Evolutionary conservation across 495 filamentous ascomycete genomes (phyloP), one percentile per base, ranked within the genome.

Genomic region (Xylaria palmicola): DNA sequence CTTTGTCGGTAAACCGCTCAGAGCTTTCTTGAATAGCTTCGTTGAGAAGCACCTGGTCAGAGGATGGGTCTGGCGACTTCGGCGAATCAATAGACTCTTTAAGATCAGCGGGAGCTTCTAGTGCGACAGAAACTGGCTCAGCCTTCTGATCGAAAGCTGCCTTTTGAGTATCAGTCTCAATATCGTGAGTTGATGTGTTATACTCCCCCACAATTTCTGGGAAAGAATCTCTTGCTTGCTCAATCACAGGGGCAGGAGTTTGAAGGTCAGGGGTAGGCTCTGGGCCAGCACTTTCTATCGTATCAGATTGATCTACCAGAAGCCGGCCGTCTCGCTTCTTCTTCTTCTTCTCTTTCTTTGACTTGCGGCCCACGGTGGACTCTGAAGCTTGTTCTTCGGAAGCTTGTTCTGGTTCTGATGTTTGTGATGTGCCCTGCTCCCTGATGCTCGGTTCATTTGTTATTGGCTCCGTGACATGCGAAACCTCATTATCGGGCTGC

Each of bases 291-390:
- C 12, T 39, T 59, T 51, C 30, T 13, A n/a, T 50, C 32, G 32
- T 19, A 34, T 43, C 49, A 32, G 13, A 34, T 34, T 41, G 19
- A 22, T 52, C 43, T 0, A 12, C 27, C 5, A 59, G 2, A 44
- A 57, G 13, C 10, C 63, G 62, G 55, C 54, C 63, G 37, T 62
- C 62, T 45, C 57, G 59, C 29, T 69, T 67, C 45, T 71, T 61
- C 49, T 66, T 67, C 41, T 69, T 67, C 69, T 73, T 65, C 48
- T 71, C 66, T 65, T 74, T 70, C 59, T 72, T 68, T 29, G 72
- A 69, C 52, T 70, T 73, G 26, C 37, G 29, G 37, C 60, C 40
- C 34, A 22, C 40, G 20, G 41, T 37, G 17, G 43, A 17, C 32
- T 65, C 63, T 15, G 37, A 22, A 44, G 24, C 22, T 24, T 56